Conservation (phyloP, 331 rosid species). For the Cydonia oblonga region DNA sequence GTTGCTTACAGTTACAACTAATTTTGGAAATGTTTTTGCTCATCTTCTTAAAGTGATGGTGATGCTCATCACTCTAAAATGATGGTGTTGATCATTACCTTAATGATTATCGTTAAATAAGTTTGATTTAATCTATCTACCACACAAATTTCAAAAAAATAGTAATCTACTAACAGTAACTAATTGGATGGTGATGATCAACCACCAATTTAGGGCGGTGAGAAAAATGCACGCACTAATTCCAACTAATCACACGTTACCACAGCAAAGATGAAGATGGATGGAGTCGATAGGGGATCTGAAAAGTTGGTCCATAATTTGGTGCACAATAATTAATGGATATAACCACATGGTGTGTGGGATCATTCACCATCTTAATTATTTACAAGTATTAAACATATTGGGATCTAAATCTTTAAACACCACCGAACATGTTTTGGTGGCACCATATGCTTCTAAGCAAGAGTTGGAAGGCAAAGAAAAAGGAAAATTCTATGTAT, state of each 20-base stretch:
- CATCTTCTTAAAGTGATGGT: too few species aligned
- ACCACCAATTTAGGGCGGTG: too few species aligned
- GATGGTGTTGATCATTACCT: too few species aligned
- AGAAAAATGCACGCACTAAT: neutral
- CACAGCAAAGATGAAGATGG: neutral
- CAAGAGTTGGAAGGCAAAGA: neutral
- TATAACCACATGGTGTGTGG: conserved; percentile 3
- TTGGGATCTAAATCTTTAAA: neutral
- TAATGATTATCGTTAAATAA: too few species aligned
- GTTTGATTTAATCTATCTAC: too few species aligned
- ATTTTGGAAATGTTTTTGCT: too few species aligned
- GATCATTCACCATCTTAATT: neutral
- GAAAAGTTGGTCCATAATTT: neutral
- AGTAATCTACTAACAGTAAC: too few species aligned
- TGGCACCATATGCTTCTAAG: too few species aligned
- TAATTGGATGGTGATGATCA: too few species aligned
- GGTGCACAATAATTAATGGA: neutral
- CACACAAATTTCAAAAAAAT: too few species aligned
- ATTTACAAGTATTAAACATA: neutral
- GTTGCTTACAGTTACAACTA: neutral
- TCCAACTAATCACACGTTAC: neutral
- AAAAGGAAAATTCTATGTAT: neutral
- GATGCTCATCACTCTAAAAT: too few species aligned
- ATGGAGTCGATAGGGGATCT: neutral
- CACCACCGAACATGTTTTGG: neutral